Percentiles rank a stretch among this genome's conserved stretches.
Conservation (phyloP, 345 rosid species). For the Murraya paniculata region DNA sequence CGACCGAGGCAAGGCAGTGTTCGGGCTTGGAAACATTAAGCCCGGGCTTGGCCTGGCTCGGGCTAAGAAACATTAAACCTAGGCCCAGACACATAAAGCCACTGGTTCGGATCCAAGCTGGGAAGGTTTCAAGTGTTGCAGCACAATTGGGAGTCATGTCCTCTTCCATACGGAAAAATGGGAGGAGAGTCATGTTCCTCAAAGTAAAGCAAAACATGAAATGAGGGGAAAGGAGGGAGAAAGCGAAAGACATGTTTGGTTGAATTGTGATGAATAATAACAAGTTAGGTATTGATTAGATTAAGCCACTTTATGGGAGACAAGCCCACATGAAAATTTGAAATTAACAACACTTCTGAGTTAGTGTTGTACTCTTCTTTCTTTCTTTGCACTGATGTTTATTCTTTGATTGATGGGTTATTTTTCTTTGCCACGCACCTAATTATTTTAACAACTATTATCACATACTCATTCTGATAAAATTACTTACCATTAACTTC, state of each 20-base stretch:
- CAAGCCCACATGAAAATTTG: conserved; percentile 28
- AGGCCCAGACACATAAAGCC: neutral
- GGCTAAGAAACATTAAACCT: neutral
- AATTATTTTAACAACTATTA: too few species aligned
- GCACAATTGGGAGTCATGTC: conserved; percentile 8
- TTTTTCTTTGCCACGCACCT: too few species aligned
- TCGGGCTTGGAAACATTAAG: too few species aligned
- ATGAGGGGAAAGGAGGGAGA: neutral
- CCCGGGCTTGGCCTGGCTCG: too few species aligned
- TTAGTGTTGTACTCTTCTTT: conserved; percentile 1
- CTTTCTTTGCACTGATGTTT: conserved; percentile 9
- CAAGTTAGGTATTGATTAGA: conserved; percentile 24
- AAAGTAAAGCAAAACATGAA: conserved; percentile 18
- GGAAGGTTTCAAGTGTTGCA: neutral
- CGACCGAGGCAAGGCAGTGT: too few species aligned
- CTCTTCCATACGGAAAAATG: too few species aligned
- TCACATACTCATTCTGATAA: too few species aligned
- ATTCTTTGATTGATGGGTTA: too few species aligned
- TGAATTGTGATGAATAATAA: neutral
- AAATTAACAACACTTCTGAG: neutral
- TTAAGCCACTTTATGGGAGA: conserved; percentile 32
- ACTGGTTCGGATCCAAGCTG: neutral
- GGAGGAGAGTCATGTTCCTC: conserved; percentile 22
- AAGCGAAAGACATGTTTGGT: neutral
- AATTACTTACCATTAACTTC: too few species aligned